Percentiles rank a stretch among this genome's conserved stretches.
These are phyloP conservation scores for Thamnidium elegans DNA, from an alignment of 192 early-diverging fungal genomes.

Conservation along the genomic window DNA sequence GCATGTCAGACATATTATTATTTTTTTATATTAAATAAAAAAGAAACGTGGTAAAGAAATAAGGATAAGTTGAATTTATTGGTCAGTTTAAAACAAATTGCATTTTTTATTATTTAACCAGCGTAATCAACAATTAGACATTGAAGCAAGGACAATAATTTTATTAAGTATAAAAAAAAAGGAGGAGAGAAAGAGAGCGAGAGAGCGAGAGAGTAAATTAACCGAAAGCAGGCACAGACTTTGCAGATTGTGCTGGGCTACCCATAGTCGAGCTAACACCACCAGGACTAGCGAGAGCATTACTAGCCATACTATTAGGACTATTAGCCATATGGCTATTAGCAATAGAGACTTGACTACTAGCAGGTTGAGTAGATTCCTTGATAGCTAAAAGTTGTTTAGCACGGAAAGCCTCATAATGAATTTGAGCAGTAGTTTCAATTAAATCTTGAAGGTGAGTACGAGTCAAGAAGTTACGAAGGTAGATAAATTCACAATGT, in stretches of 20 bases:
- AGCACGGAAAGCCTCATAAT: conserved; percentile 95
- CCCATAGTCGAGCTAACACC: conserved; percentile 13
- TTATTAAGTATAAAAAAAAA: neutral
- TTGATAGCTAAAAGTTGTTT: conserved; percentile 61
- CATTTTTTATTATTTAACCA: too few species aligned
- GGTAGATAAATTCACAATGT: conserved; percentile 95
- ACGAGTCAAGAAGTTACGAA: conserved; percentile 86
- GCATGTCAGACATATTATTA: conserved; percentile 61
- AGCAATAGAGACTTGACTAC: conserved; percentile 16
- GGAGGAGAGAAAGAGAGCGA: too few species aligned
- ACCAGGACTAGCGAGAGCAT: neutral
- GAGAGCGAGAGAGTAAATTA: neutral
- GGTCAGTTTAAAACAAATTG: too few species aligned
- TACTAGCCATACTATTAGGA: conserved; percentile 2
- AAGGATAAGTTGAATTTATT: too few species aligned
- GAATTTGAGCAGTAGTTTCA: conserved; percentile 89
- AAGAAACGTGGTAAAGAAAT: neutral
- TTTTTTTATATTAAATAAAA: neutral
- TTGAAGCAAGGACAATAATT: neutral
- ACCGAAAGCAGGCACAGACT: conserved; percentile 21
- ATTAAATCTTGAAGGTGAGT: conserved; percentile 97
- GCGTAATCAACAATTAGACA: too few species aligned
- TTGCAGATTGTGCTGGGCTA: conserved; percentile 17
- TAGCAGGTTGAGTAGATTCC: conserved; percentile 44
- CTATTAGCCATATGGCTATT: conserved; percentile 15